Percentiles rank a stretch among this genome's conserved stretches.
phyloP scores from a whole-genome alignment of 352 stramenopile species.

The Globisporangium polare region DNA sequence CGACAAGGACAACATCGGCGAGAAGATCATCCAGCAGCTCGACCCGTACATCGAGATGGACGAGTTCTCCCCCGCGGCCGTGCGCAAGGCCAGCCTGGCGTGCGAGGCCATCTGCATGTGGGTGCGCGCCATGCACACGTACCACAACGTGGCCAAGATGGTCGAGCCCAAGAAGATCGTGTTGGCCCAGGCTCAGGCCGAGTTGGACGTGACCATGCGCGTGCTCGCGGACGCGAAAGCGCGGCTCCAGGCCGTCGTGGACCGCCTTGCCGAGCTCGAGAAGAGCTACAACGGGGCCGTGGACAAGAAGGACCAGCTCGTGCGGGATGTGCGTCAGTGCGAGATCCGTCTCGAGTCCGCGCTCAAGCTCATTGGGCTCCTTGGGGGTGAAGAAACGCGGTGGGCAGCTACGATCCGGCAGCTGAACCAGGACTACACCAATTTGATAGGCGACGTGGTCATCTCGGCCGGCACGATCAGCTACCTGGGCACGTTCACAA shows the following conservation, averaged over 20 bases:
- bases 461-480: slow-evolving; percentile 91
- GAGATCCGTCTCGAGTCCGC: slow-evolving; percentile 88
- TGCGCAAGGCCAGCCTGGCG: slow-evolving; percentile 88
- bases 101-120: slow-evolving; percentile 94
- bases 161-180: slow-evolving; percentile 92
- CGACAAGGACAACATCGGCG: slow-evolving; percentile 86
- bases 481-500: slow-evolving; percentile 92
- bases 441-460: slow-evolving; percentile 90
- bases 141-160: slow-evolving; percentile 89
- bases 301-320: slow-evolving; percentile 86
- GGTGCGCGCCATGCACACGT: slow-evolving; percentile 92
- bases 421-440: slow-evolving; percentile 76
- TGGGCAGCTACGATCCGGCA: slow-evolving; percentile 86
- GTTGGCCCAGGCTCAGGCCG: slow-evolving; percentile 72
- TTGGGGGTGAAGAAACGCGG: slow-evolving; percentile 88
- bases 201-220: slow-evolving; percentile 86
- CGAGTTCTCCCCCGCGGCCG: slow-evolving; percentile 85
- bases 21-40: slow-evolving; percentile 86
- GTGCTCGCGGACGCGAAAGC: slow-evolving; percentile 85
- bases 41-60: slow-evolving; percentile 90
- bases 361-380: slow-evolving; percentile 86
- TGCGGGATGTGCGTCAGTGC: slow-evolving; percentile 74
- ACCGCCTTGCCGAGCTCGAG: slow-evolving; percentile 89
- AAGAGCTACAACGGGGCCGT: slow-evolving; percentile 83
- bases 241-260: slow-evolving; percentile 75